These are phyloP conservation scores for Albophoma yamanashiensis DNA, from an alignment of 2,329 filamentous ascomycete species.

Conservation along the genomic window DNA sequence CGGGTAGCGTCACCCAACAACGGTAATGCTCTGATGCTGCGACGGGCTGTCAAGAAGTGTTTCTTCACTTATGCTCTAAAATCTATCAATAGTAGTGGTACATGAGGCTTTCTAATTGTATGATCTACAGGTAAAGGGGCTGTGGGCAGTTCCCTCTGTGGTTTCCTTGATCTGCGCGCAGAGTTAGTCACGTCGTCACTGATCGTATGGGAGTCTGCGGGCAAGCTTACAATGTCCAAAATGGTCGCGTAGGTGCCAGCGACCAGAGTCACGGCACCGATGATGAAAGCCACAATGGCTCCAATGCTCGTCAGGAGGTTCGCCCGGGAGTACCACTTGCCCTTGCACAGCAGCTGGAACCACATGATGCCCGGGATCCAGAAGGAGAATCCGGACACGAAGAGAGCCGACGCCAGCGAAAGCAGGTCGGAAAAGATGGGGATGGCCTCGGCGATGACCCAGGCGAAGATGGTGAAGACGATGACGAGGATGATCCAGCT, in stretches of 20 bases:
- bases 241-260: constrained; percentile 18
- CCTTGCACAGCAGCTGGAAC: constrained; percentile 9
- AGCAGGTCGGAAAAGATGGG: constrained; percentile 61
- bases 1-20: neutral
- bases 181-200: no score
- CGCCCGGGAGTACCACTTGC: constrained; percentile 12
- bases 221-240: constrained; percentile 9
- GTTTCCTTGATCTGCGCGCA: constrained; percentile 7
- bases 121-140: constrained; percentile 9
- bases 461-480: constrained; percentile 49
- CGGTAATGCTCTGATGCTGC: neutral
- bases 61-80: neutral
- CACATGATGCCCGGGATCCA: constrained; percentile 12
- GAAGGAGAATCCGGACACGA: constrained; percentile 26
- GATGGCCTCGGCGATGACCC: constrained; percentile 60
- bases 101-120: neutral
- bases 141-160: constrained; percentile 6
- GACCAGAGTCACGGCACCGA: constrained; percentile 15
- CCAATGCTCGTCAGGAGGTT: constrained; percentile 14
- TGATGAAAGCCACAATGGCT: constrained; percentile 15
- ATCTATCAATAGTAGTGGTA: neutral
- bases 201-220: no score
- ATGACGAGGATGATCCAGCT: constrained; percentile 49
- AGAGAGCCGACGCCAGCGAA: constrained; percentile 36
- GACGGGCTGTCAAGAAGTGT: neutral